A percentile compares a stretch with the other conserved stretches of the same genome.
Conservation (phyloP, 768 basidiomycete genomes). For the Cystobasidium ongulense region DNA sequence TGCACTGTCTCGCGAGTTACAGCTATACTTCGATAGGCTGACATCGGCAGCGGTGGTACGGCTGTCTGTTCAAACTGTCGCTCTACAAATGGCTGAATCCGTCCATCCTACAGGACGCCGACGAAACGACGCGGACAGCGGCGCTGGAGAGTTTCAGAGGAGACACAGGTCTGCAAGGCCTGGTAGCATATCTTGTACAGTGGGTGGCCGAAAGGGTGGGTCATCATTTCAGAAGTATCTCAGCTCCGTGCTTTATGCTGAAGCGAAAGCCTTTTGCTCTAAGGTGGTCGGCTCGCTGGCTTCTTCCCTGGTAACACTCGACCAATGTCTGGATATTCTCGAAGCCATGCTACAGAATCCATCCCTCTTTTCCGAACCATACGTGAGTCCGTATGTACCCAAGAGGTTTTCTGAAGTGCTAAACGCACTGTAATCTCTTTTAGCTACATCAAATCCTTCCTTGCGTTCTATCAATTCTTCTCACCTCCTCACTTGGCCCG, state of each 20-base stretch:
- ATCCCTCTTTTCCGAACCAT: conserved; percentile 89
- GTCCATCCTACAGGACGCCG: conserved; percentile 49
- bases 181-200: conserved; percentile 84
- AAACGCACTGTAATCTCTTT: background rate
- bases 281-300: conserved; percentile 52
- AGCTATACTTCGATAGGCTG: conserved; percentile 86
- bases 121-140: conserved; percentile 63
- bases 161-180: conserved; percentile 82
- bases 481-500: conserved; percentile 74
- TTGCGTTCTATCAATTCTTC: conserved; percentile 77
- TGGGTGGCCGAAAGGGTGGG: conserved; percentile 77
- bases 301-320: conserved; percentile 60
- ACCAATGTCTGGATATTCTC: conserved; percentile 74
- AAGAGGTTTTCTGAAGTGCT: too few relatives aligned
- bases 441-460: conserved; percentile 94
- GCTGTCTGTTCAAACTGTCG: background rate
- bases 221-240: conserved; percentile 52
- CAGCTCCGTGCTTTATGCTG: background rate
- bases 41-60: conserved; percentile 60
- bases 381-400: conserved; percentile 58
- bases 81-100: conserved; percentile 47
- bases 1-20: conserved; percentile 83
- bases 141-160: conserved; percentile 79
- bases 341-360: conserved; percentile 75
- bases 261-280: background rate